Conservation (phyloP, 768 basidiomycete species). For the Lactarius tabidus region DNA sequence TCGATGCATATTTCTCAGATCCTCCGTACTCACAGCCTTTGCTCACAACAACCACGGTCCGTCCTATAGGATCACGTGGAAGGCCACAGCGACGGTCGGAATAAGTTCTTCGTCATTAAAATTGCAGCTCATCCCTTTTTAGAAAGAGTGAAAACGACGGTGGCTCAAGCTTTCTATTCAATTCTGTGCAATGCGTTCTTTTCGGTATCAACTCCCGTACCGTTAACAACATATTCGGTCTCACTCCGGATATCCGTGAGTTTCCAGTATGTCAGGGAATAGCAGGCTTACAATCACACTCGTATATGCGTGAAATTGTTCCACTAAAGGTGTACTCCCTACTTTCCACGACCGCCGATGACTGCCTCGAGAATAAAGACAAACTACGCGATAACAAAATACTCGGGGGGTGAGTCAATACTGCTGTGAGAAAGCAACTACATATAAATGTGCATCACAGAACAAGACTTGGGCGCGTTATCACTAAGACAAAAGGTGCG, state of each 20-base stretch:
- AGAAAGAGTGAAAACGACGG: conserved; percentile 21
- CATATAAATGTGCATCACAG: background rate
- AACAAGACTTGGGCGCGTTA: conserved; percentile 13
- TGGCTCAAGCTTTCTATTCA: conserved; percentile 24
- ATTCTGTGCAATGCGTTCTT: conserved; percentile 23
- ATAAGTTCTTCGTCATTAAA: background rate
- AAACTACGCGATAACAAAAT: conserved; percentile 19
- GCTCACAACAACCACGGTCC: background rate
- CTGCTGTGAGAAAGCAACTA: background rate
- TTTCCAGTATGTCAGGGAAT: background rate
- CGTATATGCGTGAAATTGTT: background rate
- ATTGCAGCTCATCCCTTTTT: background rate
- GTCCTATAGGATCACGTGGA: conserved; percentile 21
- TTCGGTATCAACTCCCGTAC: conserved; percentile 1
- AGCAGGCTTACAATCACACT: background rate
- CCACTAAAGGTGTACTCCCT: conserved; percentile 16
- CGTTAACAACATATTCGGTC: conserved; percentile 10
- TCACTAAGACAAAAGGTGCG: conserved; percentile 18
- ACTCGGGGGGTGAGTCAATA: conserved; percentile 20
- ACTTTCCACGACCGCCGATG: conserved; percentile 22
- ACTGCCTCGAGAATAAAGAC: conserved; percentile 20
- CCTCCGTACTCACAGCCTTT: background rate
- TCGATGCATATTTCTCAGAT: background rate
- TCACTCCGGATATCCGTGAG: conserved; percentile 22
- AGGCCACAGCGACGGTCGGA: conserved; percentile 16